These are phyloP conservation scores for Wolfiporia cocos DNA, from an alignment of 1,284 basidiomycete genomes.

Conservation along the genomic window DNA sequence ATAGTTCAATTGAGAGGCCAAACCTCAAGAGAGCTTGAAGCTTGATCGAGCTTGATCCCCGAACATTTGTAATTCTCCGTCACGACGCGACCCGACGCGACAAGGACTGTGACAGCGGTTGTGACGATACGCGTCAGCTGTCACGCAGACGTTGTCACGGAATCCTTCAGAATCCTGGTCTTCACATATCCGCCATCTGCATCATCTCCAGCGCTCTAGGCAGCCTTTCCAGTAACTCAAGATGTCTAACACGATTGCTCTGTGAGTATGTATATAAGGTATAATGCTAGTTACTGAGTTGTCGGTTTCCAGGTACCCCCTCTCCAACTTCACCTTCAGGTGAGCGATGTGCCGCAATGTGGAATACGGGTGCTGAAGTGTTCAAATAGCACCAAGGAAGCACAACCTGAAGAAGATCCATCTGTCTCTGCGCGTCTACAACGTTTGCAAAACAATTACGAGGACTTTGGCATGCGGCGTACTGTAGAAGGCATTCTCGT, in stretches of 20 bases:
- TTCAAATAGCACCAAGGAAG: constrained; percentile 77
- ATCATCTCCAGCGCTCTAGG: too few species aligned
- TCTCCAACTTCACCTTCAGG: constrained; percentile 90
- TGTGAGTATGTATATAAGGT: constrained; percentile 39
- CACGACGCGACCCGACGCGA: too few species aligned
- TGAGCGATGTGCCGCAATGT: constrained; percentile 16
- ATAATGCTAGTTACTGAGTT: neutral
- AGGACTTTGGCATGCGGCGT: constrained; percentile 90
- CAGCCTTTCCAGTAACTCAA: too few species aligned
- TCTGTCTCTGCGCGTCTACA: constrained; percentile 88
- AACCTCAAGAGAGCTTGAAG: too few species aligned
- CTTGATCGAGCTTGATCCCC: too few species aligned
- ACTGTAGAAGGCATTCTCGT: constrained; percentile 97
- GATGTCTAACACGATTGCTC: constrained; percentile 74
- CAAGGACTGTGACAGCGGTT: too few species aligned
- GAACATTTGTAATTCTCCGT: too few species aligned
- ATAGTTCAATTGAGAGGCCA: too few species aligned
- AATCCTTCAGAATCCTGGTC: too few species aligned
- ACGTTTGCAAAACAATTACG: constrained; percentile 92
- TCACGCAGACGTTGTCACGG: too few species aligned
- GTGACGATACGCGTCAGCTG: too few species aligned
- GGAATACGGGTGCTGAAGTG: constrained; percentile 1
- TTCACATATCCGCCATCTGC: too few species aligned
- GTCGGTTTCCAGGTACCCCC: constrained; percentile 50
- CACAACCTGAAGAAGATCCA: constrained; percentile 94